These are phyloP conservation scores for Pseudocercospora eumusae DNA, from an alignment of 2,329 filamentous ascomycete genomes.

Conservation along the genomic window DNA sequence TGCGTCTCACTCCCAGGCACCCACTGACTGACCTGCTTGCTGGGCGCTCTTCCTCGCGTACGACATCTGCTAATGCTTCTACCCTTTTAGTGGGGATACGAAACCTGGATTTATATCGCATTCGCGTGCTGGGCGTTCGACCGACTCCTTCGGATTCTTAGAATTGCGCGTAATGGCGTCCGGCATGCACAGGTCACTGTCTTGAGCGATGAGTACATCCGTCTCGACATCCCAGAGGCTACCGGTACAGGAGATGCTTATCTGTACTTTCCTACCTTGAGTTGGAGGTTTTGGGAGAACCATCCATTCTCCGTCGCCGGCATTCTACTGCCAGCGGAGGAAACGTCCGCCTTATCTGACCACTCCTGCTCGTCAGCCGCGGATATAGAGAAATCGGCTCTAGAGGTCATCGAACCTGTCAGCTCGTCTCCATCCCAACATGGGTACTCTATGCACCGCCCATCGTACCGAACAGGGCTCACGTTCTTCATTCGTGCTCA, in stretches of 20 bases:
- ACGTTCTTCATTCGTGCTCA: conserved; percentile 44
- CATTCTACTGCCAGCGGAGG: neutral
- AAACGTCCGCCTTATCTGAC: neutral
- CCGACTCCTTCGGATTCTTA: conserved; percentile 44
- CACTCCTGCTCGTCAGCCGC: neutral
- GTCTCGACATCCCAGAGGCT: conserved; percentile 48
- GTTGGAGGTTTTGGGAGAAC: conserved; percentile 51
- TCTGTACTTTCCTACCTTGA: conserved; percentile 54
- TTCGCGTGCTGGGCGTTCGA: conserved; percentile 53
- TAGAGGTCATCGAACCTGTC: conserved; percentile 5
- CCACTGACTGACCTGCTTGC: no score
- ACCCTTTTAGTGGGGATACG: conserved; percentile 46
- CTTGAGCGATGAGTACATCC: conserved; percentile 38
- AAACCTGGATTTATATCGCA: conserved; percentile 50
- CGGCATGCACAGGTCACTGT: conserved; percentile 43
- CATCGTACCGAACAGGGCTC: conserved; percentile 29
- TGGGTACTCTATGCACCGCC: neutral
- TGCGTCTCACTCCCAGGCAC: no score
- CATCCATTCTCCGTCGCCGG: conserved; percentile 55
- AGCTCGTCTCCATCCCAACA: neutral
- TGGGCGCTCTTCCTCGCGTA: no score
- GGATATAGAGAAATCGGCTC: conserved; percentile 4
- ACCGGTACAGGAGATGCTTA: conserved; percentile 48
- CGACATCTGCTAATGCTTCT: no score
- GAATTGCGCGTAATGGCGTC: conserved; percentile 45